Conservation (phyloP, 1,284 basidiomycete genomes). For the Caloboletus firmus region DNA sequence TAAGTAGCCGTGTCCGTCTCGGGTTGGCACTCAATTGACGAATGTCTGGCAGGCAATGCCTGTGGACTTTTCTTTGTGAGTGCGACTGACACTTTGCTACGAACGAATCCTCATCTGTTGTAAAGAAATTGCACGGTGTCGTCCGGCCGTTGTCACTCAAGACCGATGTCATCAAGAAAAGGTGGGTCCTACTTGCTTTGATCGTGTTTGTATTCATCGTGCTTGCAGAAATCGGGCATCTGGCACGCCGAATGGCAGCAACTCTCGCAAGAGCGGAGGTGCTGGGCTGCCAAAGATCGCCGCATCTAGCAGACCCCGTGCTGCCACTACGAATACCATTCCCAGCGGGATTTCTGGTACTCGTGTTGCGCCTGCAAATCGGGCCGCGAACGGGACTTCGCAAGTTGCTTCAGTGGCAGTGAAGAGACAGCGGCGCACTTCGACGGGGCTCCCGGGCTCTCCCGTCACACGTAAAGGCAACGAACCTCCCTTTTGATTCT, state of each 20-base stretch:
- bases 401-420: conserved; percentile 47
- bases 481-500: conserved; percentile 22
- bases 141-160: conserved; percentile 91
- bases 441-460: conserved; percentile 46
- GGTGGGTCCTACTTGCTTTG: conserved; percentile 45
- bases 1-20: conserved; percentile 37
- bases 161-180: conserved; percentile 97
- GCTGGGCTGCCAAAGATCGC: conserved; percentile 67
- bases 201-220: conserved; percentile 7
- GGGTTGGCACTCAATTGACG: conserved; percentile 10
- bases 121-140: conserved; percentile 91
- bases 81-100: conserved; percentile 24
- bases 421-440: conserved; percentile 79
- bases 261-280: conserved; percentile 57
- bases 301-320: conserved; percentile 51
- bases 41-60: conserved; percentile 60
- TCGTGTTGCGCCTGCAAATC: conserved; percentile 39
- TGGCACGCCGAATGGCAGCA: conserved; percentile 57
- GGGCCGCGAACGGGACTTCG: conserved; percentile 28
- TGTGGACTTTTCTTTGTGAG: conserved; percentile 89
- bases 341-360: conserved; percentile 45
- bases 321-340: conserved; percentile 58
- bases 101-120: conserved; percentile 16
- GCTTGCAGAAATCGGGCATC: conserved; percentile 72
- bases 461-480: conserved; percentile 40